Percentiles rank a stretch among this genome's conserved stretches.
These are phyloP conservation scores for Mycena indigotica DNA, from an alignment of 768 basidiomycete species.

Conservation along the genomic window DNA sequence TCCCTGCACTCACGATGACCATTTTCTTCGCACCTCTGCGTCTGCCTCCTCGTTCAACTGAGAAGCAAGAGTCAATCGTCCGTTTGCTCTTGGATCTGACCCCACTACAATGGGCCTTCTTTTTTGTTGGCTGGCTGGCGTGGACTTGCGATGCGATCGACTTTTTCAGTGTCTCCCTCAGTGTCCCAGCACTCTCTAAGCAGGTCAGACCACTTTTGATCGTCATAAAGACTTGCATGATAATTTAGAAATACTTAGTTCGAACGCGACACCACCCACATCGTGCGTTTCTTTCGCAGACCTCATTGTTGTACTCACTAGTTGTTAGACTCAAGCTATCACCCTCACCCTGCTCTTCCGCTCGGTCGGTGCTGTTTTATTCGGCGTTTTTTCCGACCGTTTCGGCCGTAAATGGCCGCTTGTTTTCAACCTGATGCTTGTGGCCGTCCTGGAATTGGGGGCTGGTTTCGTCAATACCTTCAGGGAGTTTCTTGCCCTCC, in stretches of 20 bases:
- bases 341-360: constrained; percentile 94
- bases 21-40: constrained; percentile 25
- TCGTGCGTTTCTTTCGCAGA: constrained; percentile 34
- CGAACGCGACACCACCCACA: constrained; percentile 37
- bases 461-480: constrained; percentile 82
- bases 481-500: constrained; percentile 75
- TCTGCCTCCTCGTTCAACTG: constrained; percentile 12
- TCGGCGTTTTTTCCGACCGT: constrained; percentile 85
- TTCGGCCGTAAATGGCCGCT: constrained; percentile 95
- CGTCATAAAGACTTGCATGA: no score
- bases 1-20: constrained; percentile 10
- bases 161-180: constrained; percentile 78
- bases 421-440: constrained; percentile 70
- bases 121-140: constrained; percentile 58
- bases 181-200: constrained; percentile 47
- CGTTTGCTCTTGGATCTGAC: constrained; percentile 3
- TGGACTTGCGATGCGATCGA: constrained; percentile 90
- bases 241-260: no score
- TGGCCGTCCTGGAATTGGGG: constrained; percentile 73
- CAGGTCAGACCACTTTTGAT: no score
- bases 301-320: background rate
- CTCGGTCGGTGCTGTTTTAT: constrained; percentile 77
- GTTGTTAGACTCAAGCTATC: constrained; percentile 68
- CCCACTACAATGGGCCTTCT: constrained; percentile 20
- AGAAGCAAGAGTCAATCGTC: constrained; percentile 2